Base-by-base conservation (phyloP, 805 yeast species). In the Saturnispora diversa region DNA sequence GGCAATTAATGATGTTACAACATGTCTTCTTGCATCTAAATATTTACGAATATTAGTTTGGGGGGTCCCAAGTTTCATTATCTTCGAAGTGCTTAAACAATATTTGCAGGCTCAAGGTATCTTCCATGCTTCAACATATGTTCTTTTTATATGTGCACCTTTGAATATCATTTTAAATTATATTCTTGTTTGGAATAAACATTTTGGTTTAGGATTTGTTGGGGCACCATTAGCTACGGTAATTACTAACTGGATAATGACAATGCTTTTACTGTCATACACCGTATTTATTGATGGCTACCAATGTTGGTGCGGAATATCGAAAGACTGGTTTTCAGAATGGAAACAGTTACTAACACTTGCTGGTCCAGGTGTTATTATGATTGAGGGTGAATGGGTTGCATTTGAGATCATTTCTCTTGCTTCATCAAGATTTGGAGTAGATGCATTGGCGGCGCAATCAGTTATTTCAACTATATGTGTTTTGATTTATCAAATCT, bases 181-280 rank as follows among this genome's bases (percentile, higher is more conserved):
- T 42, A 41, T 60, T 4, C 62, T 74, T 19, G 80, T 74, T 9
- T 60, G 70, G 54, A 62, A 70, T 48, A 38, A 53, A 25, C 46
- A 31, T 5, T 45, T 69, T 24, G 78, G 79, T 1, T 43, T 74
- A 44, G 80, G 80, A 1, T 74, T 72, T 51, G 52, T 69, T 37
- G 80, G 80, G 5, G 78, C 79, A 2, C 80, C 80, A 5, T 55
- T 73, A n/a, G 73, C 79, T 2, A 77, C 74, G 13, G 70, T 72
- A 9, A 69, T 73, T 35, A 74, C 74, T 46, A 73, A 73, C 50
- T 72, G 77, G 75, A 46, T 70, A 12, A 74, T 74, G 80, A 73
- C 74, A 4, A 23, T 64, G 15, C 69, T 72, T 16, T 55, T 74
- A 28, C 49, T 63, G 4, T 44, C 61, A 15, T 62, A 65, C 31